Evolutionary conservation across 1,284 basidiomycete genomes (phyloP).

Genomic region (Pyrrhoderma noxium): DNA sequence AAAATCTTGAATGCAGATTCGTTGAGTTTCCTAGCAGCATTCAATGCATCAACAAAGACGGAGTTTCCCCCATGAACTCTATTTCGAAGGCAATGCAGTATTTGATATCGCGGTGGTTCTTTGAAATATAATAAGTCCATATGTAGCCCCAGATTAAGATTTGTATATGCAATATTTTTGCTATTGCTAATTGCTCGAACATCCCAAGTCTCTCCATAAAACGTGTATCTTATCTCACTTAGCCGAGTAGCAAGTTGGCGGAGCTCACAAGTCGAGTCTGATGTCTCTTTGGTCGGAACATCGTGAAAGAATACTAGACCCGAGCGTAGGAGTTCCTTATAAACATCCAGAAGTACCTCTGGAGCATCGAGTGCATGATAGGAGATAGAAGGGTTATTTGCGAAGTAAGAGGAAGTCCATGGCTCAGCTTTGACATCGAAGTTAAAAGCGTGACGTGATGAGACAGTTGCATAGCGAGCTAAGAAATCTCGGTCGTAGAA

Average conservation of each 20-base stretch:
- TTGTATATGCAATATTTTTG: constrained; percentile 93
- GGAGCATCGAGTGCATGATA: constrained; percentile 40
- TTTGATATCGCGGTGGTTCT: constrained; percentile 85
- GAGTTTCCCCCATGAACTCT: constrained; percentile 80
- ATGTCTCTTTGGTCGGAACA: constrained; percentile 50
- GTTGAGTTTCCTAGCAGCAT: constrained; percentile 59
- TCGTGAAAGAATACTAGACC: constrained; percentile 52
- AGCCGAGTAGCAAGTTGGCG: constrained; percentile 57
- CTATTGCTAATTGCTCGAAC: constrained; percentile 73
- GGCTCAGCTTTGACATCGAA: constrained; percentile 28
- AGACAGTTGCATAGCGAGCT: constrained; percentile 32
- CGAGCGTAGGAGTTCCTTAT: constrained; percentile 47
- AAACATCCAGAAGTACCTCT: constrained; percentile 40
- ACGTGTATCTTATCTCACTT: constrained; percentile 78
- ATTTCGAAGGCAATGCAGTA: constrained; percentile 85
- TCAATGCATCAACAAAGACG: constrained; percentile 81
- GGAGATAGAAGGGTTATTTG: constrained; percentile 33
- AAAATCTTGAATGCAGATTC: constrained; percentile 52
- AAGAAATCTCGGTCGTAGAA: constrained; percentile 46
- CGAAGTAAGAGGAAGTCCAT: constrained; percentile 27
- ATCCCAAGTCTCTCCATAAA: constrained; percentile 91
- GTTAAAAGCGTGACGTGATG: constrained; percentile 33
- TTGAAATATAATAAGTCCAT: constrained; percentile 93
- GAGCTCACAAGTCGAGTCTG: constrained; percentile 57
- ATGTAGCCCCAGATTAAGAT: constrained; percentile 83